Percentiles rank a stretch among this genome's conserved stretches.
These are phyloP conservation scores for Onygenales sp. DNA, from an alignment of 2,329 filamentous ascomycete genomes.

Conservation along the genomic window DNA sequence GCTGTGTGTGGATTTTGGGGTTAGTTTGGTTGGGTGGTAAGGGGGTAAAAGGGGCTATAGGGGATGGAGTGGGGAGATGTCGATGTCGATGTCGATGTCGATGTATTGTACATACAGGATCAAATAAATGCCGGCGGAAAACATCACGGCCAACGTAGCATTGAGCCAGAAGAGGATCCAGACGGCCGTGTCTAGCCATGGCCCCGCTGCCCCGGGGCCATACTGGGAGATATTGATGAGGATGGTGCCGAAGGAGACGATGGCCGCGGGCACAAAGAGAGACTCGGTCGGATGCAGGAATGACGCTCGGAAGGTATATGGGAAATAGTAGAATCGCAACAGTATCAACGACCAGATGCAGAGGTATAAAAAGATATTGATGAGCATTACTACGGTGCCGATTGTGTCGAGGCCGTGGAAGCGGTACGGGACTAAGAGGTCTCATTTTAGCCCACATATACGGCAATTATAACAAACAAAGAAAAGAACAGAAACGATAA, in stretches of 20 bases:
- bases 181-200: constrained; percentile 54
- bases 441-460: constrained; percentile 5
- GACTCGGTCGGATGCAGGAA: constrained; percentile 70
- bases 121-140: constrained; percentile 64
- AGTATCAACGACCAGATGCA: constrained; percentile 56
- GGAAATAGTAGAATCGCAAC: constrained; percentile 59
- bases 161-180: constrained; percentile 68
- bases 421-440: constrained; percentile 39
- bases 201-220: constrained; percentile 51
- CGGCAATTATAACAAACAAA: constrained; percentile 14
- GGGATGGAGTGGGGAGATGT: too few species aligned
- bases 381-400: constrained; percentile 51
- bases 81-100: background rate
- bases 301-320: constrained; percentile 60
- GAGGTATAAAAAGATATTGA: constrained; percentile 55
- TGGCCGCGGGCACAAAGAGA: constrained; percentile 62
- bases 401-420: constrained; percentile 50
- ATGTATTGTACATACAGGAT: constrained; percentile 45
- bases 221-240: constrained; percentile 73
- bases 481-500: constrained; percentile 27
- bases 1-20: constrained; percentile 28
- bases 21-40: constrained; percentile 7
- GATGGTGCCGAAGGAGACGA: constrained; percentile 63
- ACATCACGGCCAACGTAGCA: constrained; percentile 54
- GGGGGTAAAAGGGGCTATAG: too few species aligned